Evolutionary conservation across 1,284 basidiomycete species (phyloP), one percentile per base, ranked within the genome.

Genomic region (Fistulinella staudtii): DNA sequence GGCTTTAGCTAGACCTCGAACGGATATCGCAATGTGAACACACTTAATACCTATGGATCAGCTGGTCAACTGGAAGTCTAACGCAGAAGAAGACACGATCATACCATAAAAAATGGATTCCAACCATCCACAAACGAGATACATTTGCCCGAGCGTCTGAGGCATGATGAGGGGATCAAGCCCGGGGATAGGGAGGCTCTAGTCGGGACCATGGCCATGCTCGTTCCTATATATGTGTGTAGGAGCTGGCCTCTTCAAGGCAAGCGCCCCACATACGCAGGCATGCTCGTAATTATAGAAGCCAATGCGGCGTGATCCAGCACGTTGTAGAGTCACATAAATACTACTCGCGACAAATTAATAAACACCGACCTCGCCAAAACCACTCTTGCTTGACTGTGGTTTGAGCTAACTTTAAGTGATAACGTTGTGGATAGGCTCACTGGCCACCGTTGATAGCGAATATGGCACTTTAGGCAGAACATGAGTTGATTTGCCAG

Each of bases 31-130:
- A 15, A 22, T 17, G 30, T 27, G 28, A 35, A 20, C 15, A 53
- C 17, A 54, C 53, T 54, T 54, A 33, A 53, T 10, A 18, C 53
- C 53, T 54, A 28, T n/a, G 31, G n/a, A n/a, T n/a, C n/a, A 31
- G 24, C 10, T 10, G 9, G n/a, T 22, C 2, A 9, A 17, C 25
- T 9, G 21, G 21, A 10, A 38, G n/a, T 23, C 15, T 15, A n/a
- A 28, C 20, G 15, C 21, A 9, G 22, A 8, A 21, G 3, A 11
- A 5, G 8, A 36, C 28, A 31, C 20, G 10, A 28, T 7, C 7
- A 29, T 36, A 54, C 53, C 53, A 34, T 54, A 54, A 31, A 56
- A 52, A 22, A 54, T 47, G 20, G 47, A 27, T 28, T 54, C 54
- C 17, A 56, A 17, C 47, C 53, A 56, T 5, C 28, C 44, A 9